Evolutionary conservation across 2,329 filamentous ascomycete species (phyloP).

Genomic region (Scytalidium lignicola): DNA sequence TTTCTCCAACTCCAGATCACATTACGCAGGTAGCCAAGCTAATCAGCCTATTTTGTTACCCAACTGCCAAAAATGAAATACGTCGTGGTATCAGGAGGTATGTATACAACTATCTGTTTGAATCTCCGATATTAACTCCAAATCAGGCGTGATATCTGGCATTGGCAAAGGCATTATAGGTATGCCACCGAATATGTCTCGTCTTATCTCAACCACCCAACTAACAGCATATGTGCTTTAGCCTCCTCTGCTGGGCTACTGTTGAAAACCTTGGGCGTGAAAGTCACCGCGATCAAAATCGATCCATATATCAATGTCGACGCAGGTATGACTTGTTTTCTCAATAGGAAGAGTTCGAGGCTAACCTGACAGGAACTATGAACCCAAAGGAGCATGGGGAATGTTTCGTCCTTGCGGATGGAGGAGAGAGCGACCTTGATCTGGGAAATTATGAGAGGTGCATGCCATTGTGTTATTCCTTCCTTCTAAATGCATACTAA

Average conservation of each 20-base stretch:
- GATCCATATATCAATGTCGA: conserved; percentile 73
- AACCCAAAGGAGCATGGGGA: conserved; percentile 75
- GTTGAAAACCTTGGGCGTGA: conserved; percentile 75
- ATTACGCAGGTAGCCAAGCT: no score
- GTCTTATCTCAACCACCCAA: not conserved
- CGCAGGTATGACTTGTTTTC: no score
- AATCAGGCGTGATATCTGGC: conserved; percentile 45
- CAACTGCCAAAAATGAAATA: conserved; percentile 66
- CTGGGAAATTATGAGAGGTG: conserved; percentile 73
- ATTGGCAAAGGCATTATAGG: conserved; percentile 64
- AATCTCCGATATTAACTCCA: not conserved
- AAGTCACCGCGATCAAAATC: conserved; percentile 65
- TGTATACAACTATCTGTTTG: conserved; percentile 2
- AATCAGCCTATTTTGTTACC: no score
- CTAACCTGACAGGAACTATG: no score
- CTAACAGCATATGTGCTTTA: conserved; percentile 25
- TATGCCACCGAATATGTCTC: no score
- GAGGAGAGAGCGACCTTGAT: conserved; percentile 71
- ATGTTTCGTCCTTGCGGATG: conserved; percentile 81
- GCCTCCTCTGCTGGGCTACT: conserved; percentile 69
- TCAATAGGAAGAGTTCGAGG: no score
- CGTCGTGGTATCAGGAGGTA: conserved; percentile 74
- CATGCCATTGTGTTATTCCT: no score
- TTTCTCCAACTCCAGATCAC: no score
- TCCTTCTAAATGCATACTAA: no score